Evolutionary conservation across 2,329 filamentous ascomycete species (phyloP).

Genomic region (Ophiostoma sp.): DNA sequence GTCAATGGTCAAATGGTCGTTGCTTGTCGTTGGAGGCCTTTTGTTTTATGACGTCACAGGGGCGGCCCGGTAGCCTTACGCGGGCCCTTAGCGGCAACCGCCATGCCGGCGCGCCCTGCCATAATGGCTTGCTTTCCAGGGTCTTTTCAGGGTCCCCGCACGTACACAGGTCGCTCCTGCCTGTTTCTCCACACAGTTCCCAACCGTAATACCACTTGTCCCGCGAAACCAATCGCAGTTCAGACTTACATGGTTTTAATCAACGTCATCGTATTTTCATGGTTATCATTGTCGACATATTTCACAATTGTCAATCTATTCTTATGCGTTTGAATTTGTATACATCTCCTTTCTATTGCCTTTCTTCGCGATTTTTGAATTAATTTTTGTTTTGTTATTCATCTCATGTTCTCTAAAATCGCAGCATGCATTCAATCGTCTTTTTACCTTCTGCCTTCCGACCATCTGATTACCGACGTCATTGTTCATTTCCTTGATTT

Average conservation of each 20-base stretch:
- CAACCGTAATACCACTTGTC: not conserved
- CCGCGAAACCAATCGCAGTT: not conserved
- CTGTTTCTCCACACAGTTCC: not conserved
- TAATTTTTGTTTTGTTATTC: not conserved
- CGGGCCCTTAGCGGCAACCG: slow-evolving; percentile 10
- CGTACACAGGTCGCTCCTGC: slow-evolving; percentile 2
- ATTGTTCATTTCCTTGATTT: not conserved
- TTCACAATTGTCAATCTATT: not conserved
- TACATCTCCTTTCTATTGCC: not conserved
- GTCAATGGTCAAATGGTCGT: not conserved
- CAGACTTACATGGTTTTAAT: not conserved
- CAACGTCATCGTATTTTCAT: not conserved
- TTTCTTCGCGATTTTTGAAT: not conserved
- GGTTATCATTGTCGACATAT: not conserved
- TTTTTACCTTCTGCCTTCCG: no score
- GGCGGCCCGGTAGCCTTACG: slow-evolving; percentile 5
- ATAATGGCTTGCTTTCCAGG: not conserved
- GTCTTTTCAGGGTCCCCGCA: slow-evolving; percentile 1
- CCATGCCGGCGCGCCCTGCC: not conserved
- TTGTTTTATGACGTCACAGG: slow-evolving; percentile 13
- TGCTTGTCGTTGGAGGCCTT: not conserved
- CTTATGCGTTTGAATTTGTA: not conserved
- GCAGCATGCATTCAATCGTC: not conserved
- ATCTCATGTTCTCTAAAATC: not conserved
- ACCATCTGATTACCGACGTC: not conserved